Conservation (phyloP, 441 rosid species). For the Bruguiera hainesii region DNA sequence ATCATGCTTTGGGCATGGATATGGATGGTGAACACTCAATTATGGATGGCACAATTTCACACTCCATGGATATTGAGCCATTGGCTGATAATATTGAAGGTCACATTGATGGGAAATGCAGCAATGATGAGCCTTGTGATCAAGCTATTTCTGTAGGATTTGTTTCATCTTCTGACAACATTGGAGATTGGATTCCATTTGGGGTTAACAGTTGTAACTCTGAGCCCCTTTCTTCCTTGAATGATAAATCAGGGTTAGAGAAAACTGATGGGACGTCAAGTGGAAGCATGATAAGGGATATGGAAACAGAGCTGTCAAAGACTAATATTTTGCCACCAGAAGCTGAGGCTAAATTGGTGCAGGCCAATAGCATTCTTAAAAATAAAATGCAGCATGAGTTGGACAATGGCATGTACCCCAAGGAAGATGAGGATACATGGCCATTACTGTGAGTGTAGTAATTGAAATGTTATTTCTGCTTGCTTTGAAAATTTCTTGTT, state of each 20-base stretch:
- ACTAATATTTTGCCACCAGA: slow-evolving; percentile 19
- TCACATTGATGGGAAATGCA: slow-evolving; percentile 13
- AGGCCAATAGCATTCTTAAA: slow-evolving; percentile 16
- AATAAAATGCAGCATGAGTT: slow-evolving; percentile 23
- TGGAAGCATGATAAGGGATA: slow-evolving; percentile 27
- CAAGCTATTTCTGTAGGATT: slow-evolving; percentile 28
- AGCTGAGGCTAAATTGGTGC: slow-evolving; percentile 28
- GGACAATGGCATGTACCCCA: slow-evolving; percentile 13
- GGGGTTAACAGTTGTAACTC: slow-evolving; percentile 20
- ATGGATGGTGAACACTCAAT: slow-evolving; percentile 17
- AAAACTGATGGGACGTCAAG: slow-evolving; percentile 23
- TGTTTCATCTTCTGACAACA: slow-evolving; percentile 20
- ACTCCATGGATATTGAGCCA: slow-evolving; percentile 14
- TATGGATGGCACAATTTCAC: slow-evolving; percentile 17
- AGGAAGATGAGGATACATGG: slow-evolving; percentile 31
- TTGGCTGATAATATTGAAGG: slow-evolving; percentile 23
- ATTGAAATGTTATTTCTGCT: slow-evolving; percentile 15
- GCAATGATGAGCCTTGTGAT: slow-evolving; percentile 21
- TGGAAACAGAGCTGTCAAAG: slow-evolving; percentile 13
- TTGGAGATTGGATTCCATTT: slow-evolving; percentile 25
- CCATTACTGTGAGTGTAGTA: slow-evolving; percentile 40
- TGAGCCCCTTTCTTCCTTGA: slow-evolving; percentile 18
- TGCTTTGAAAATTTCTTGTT: not conserved
- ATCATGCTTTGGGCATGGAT: slow-evolving; percentile 20
- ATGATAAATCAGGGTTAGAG: slow-evolving; percentile 23